Evolutionary conservation across 139 green algal genomes (phyloP).

Genomic region (Mychonastes homosphaera): DNA sequence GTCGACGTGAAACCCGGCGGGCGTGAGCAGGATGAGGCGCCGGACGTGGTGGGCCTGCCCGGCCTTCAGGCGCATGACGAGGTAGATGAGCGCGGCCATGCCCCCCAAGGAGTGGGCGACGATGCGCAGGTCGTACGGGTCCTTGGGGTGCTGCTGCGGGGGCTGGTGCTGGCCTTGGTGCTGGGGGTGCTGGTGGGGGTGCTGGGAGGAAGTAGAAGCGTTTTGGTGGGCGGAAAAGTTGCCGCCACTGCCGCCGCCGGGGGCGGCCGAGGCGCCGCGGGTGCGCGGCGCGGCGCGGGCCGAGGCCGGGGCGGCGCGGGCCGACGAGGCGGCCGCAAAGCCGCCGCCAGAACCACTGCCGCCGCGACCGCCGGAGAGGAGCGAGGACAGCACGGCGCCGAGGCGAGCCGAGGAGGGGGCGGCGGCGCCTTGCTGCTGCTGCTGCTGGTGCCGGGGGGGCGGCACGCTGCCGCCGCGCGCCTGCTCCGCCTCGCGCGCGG

Average conservation of each 20-base stretch:
- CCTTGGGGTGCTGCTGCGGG: neutral
- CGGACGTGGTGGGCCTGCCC: conserved; percentile 45
- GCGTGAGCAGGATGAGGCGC: conserved; percentile 65
- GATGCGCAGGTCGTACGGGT: conserved; percentile 52
- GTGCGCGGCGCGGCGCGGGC: neutral
- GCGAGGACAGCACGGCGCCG: neutral
- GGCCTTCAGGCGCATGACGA: conserved; percentile 16
- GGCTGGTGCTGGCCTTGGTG: conserved; percentile 5
- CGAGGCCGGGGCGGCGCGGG: neutral
- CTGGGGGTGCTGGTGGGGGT: neutral
- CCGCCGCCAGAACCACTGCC: no score
- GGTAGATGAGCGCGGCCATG: conserved; percentile 55
- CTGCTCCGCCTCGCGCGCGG: no score
- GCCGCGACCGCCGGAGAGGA: no score
- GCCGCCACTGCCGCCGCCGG: neutral
- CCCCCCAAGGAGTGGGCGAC: conserved; percentile 65
- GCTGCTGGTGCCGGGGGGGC: neutral
- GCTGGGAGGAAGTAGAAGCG: no score
- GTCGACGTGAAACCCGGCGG: conserved; percentile 60
- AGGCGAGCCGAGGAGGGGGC: no score
- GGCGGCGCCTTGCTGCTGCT: no score
- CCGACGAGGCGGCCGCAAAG: neutral
- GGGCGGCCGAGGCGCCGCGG: neutral
- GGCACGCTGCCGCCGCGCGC: neutral
- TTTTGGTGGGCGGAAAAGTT: no score